Percentiles rank a stretch among this genome's conserved stretches.
phyloP scores from a whole-genome alignment of 306 rosid species.

The Vigna mungo region DNA sequence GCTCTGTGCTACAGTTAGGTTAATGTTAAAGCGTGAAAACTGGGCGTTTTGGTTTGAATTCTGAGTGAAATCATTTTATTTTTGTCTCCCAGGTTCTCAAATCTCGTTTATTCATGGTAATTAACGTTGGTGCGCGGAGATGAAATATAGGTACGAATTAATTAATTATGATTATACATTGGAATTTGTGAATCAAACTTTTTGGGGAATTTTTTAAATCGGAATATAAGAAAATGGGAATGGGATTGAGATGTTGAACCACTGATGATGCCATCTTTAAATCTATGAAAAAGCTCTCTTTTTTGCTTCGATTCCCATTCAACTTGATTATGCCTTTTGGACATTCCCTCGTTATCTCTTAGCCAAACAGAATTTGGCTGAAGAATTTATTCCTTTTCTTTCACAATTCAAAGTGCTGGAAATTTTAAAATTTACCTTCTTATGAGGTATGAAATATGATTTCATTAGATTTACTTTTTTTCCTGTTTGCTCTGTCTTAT shows the following conservation, averaged over 20 bases:
- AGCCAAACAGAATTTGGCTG: constrained; percentile 30
- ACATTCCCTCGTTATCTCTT: constrained; percentile 50
- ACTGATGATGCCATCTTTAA: constrained; percentile 22
- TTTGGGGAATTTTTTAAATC: background rate
- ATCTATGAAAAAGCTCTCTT: constrained; percentile 46
- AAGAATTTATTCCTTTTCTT: constrained; percentile 50
- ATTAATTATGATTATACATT: too few species aligned
- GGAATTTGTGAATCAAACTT: constrained; percentile 30
- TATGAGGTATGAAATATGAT: background rate
- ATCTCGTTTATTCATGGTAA: background rate
- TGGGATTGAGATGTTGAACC: background rate
- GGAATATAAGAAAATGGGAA: constrained; percentile 7
- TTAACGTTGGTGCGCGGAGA: too few species aligned
- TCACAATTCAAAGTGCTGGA: background rate
- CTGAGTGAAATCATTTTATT: background rate
- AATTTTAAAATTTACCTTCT: background rate
- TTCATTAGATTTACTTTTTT: background rate
- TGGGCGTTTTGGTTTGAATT: background rate
- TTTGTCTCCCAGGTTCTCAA: background rate
- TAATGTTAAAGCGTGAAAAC: too few species aligned
- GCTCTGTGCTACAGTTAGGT: background rate
- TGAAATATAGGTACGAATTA: too few species aligned
- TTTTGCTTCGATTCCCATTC: constrained; percentile 49
- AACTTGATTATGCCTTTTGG: constrained; percentile 45
- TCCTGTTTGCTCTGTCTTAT: background rate